These are phyloP conservation scores for Dothistroma septosporum DNA, from an alignment of 2,329 filamentous ascomycete species.

Conservation along the genomic window DNA sequence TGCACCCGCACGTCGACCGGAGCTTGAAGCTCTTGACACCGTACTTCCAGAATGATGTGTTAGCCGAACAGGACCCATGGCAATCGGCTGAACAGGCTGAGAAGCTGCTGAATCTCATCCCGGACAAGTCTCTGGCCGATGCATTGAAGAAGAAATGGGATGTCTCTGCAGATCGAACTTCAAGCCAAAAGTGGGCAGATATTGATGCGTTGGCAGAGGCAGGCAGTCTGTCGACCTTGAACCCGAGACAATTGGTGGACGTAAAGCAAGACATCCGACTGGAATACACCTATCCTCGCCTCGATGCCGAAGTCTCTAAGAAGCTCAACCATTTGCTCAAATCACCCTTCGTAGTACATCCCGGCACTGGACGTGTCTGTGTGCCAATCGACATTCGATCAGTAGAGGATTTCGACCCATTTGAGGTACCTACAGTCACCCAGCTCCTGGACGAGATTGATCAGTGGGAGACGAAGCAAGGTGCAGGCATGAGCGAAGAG, in stretches of 20 bases:
- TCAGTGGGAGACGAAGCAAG: constrained; percentile 58
- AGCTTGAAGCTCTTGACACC: constrained; percentile 79
- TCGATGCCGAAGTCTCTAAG: constrained; percentile 96
- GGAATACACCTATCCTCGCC: constrained; percentile 94
- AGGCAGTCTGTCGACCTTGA: constrained; percentile 63
- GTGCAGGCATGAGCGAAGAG: constrained; percentile 41
- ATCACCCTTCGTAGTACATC: constrained; percentile 92
- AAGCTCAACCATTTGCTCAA: constrained; percentile 98
- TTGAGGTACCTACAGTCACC: constrained; percentile 84
- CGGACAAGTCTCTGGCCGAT: constrained; percentile 71
- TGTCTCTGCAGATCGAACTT: constrained; percentile 70
- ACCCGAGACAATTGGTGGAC: constrained; percentile 63
- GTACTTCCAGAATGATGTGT: constrained; percentile 78
- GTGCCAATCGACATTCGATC: constrained; percentile 79
- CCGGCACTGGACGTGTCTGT: constrained; percentile 88
- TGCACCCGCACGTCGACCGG: constrained; percentile 84
- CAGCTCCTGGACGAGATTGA: constrained; percentile 82
- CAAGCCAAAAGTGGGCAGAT: constrained; percentile 83
- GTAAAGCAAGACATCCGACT: constrained; percentile 94
- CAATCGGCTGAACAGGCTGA: constrained; percentile 64
- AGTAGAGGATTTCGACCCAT: constrained; percentile 80
- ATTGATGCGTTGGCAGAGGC: constrained; percentile 82
- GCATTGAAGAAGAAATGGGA: constrained; percentile 88
- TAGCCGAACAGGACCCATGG: constrained; percentile 85
- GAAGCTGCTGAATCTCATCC: constrained; percentile 77